A percentile compares a stretch with the other conserved stretches of the same genome.
phyloP scores from a whole-genome alignment of 129 eudicot species.

The Helichrysum umbraculigerum region DNA sequence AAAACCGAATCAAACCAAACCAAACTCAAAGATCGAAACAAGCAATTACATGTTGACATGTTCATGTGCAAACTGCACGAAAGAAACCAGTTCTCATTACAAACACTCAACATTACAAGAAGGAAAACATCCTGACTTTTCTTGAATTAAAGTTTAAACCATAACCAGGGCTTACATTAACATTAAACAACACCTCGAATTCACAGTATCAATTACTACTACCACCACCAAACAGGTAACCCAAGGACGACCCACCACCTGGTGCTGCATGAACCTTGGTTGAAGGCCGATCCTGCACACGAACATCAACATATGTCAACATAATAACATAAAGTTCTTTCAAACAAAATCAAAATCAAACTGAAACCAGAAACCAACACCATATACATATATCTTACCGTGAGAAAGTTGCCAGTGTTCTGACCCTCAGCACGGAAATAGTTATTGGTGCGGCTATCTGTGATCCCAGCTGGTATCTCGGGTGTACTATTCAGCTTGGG shows the following conservation, averaged over 20 bases:
- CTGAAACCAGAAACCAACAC: neutral
- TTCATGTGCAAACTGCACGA: neutral
- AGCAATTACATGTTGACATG: no score
- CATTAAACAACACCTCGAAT: constrained; percentile 30
- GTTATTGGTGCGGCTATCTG: constrained; percentile 56
- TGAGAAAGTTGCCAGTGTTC: constrained; percentile 74
- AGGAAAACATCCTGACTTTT: neutral
- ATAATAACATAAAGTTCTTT: neutral
- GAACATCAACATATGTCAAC: neutral
- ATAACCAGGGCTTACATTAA: constrained; percentile 34
- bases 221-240: constrained; percentile 62
- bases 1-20: no score
- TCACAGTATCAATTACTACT: constrained; percentile 37
- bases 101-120: neutral
- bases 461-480: constrained; percentile 74
- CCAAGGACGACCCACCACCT: constrained; percentile 73
- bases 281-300: constrained; percentile 62
- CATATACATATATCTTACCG: constrained; percentile 45
- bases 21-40: no score
- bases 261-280: constrained; percentile 81
- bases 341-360: neutral
- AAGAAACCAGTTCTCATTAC: neutral
- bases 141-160: constrained; percentile 25
- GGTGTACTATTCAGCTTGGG: constrained; percentile 41
- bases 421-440: constrained; percentile 75